Evolutionary conservation across 768 basidiomycete genomes (phyloP), one percentile per base, ranked within the genome.

Genomic region (Leccinum longicurvipes): DNA sequence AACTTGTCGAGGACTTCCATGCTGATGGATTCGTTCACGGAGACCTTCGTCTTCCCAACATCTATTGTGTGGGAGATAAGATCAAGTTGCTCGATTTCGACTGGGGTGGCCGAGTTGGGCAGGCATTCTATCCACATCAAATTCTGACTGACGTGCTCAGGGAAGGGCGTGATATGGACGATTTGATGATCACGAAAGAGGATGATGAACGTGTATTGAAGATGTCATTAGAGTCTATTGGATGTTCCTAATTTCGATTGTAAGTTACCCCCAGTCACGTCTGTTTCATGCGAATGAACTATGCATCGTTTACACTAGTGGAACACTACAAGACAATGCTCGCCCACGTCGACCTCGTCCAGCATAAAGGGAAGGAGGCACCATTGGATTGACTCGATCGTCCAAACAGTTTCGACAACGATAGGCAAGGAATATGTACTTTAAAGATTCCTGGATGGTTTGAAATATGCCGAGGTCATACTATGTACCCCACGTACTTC

Each of bases 271-370:
- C n/a, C n/a, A n/a, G n/a, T n/a, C n/a, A n/a, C n/a, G n/a, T n/a
- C n/a, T n/a, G n/a, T n/a, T n/a, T n/a, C n/a, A n/a, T n/a, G n/a
- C n/a, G n/a, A n/a, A n/a, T n/a, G n/a, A n/a, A n/a, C n/a, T n/a
- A n/a, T n/a, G n/a, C n/a, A n/a, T n/a, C n/a, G n/a, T n/a, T n/a
- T n/a, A n/a, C n/a, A n/a, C 82, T 96, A 24, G 84, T 93, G 24
- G 75, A 80, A 19, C 80, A 81, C 21, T 96, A 82, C 79, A 89
- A 91, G 74, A 81, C 84, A 46, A 93, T 95, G 89, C 81, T 92
- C 29, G 93, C 93, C 23, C 95, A 95, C 70, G 92, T 94, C 46
- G 80, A 94, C 56, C 82, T 92, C n/a, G 83, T 95, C 48, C 93
- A 95, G 67, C 77, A 83, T 60, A 93, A 90, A 70, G 93, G 95